Base-by-base conservation (phyloP, 805 yeast genomes). In the Barnettozyma californica region DNA sequence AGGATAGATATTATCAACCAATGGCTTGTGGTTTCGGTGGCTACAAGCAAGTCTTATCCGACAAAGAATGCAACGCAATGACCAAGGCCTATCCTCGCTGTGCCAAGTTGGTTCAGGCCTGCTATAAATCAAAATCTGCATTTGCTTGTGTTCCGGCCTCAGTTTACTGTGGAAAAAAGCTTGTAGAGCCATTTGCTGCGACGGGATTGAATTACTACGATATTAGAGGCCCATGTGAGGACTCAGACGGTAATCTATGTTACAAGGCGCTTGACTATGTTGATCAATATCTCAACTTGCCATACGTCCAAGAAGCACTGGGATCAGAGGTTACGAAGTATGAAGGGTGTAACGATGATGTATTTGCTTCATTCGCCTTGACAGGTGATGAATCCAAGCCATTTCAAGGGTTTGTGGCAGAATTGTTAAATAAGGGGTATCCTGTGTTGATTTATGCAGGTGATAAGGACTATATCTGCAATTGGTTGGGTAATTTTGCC, bases 21-120 rank as follows among this genome's bases (percentile, higher is more conserved):
- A 91, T 92, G 97, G 95, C 95, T 4, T 92, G 98, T 68, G 94
- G 96, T 46, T 65, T 76, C 56, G 95, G 96, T 55, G 97, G 96
- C 6, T 81, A 81, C 60, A 83, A 83, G 18, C 72, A 91, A 16
- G 89, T 89, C 2, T 71, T 89, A 54, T 70, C 77, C 16, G 82
- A 81, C n/a, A 81, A 77, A 46, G 80, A 79, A 53, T 88, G 96
- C 70, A 75, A 76, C 29, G 68, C 71, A 41, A 85, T 87, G 90
- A 62, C 69, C 29, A 71, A 68, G 23, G 69, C 76, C n/a, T 69
- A 81, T 46, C 84, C 87, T 53, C 76, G 85, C 59, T 87, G 95
- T 67, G 68, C 75, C 50, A 66, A 76, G 1, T 68, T 86, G 57
- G 81, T 81, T 53, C 73, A 81, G 53, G 68, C 78, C 5, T 87